Base-by-base conservation (phyloP, 768 basidiomycete genomes). In the Kwoniella mangroviensis region DNA sequence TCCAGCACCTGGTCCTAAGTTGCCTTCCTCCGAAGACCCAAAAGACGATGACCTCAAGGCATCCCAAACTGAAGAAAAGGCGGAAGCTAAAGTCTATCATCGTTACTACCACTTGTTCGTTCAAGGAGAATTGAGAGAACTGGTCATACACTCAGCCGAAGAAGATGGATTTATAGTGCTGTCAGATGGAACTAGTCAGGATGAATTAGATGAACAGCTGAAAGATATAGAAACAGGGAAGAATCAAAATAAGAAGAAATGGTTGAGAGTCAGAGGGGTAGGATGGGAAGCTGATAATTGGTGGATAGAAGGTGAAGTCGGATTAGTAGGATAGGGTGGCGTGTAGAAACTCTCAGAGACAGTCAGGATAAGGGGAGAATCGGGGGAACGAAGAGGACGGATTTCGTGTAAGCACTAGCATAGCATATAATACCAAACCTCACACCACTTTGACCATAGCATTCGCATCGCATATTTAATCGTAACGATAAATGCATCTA, bases 41-140 rank as follows among this genome's bases (percentile, higher is more conserved):
- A 34, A 34, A 34, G 34, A 65, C 51, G 26, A 17, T 21, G 13
- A 52, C 22, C 41, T 55, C 28, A 63, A 66, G 41, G 34, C 34
- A 34, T 34, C 34, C 34, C 34, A 60, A 42, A 60, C 21, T 11
- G n/a, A 34, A 43, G 41, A 28, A n/a, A 9, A n/a, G 21, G 26
- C 15, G 9, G 63, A 64, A 64, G 51, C 59, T 15, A 51, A 87
- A 71, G 86, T 91, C 3, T 92, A 89, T 84, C 89, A 94, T 79
- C 87, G 97, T 65, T 99, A 97, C 80, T 99, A 99, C 80, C 97
- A 99, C 81, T 92, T 99, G 88, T 99, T 98, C 79, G 87, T 88
- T 0, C 85, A 88, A 53, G 92, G 90, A 21, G 97, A 99, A 83
- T 87, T 99, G 58, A 71, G 79, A 19, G 82, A 81, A 13, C 86